Evolutionary conservation across 1,284 basidiomycete genomes (phyloP), one percentile per base, ranked within the genome.

Genomic region (Athelia psychrophila): DNA sequence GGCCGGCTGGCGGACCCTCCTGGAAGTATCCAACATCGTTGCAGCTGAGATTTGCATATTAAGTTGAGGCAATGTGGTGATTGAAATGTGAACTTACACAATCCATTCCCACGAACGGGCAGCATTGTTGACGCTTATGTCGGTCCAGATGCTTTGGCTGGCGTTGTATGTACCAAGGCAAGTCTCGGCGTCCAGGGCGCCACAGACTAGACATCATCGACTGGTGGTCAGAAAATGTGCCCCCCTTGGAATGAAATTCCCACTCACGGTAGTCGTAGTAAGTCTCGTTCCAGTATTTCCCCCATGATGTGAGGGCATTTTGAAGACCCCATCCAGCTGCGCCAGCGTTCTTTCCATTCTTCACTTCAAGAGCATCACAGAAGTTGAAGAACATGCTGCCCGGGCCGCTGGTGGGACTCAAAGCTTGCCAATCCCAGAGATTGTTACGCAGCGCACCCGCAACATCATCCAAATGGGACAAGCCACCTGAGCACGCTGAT

Each of bases 331-430:
- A 88, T 9, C 88, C 86, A 1, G 58, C 59, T 1, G 72, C 67
- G 20, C 77, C 71, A 3, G 86, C 84, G 48, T 57, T 77, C 2
- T 75, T 69, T 6, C 84, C 84, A 52, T 85, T 59, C 62, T 83
- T 83, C 22, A 87, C 83, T 64, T 90, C 86, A 0, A 90, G 70
- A 0, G 84, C 83, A 59, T 90, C 86, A 56, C 88, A 90, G 66
- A 89, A 90, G 16, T 76, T 47, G 66, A 74, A 84, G 69, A 90
- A 90, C 24, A 65, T 56, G 3, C 62, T 57, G 9, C 66, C 70
- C 4, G 70, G 61, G 2, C 71, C 71, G 1, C 56, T 54, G 23
- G 62, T 54, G 0, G 75, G 75, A 20, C 70, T 66, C 12, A 80
- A 62, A 3, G 42, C 48, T 53, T 80, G 79, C 79, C 79, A 81